Base-by-base conservation (phyloP, 2,329 filamentous ascomycete species). In the Ascochyta viciae-villosae region DNA sequence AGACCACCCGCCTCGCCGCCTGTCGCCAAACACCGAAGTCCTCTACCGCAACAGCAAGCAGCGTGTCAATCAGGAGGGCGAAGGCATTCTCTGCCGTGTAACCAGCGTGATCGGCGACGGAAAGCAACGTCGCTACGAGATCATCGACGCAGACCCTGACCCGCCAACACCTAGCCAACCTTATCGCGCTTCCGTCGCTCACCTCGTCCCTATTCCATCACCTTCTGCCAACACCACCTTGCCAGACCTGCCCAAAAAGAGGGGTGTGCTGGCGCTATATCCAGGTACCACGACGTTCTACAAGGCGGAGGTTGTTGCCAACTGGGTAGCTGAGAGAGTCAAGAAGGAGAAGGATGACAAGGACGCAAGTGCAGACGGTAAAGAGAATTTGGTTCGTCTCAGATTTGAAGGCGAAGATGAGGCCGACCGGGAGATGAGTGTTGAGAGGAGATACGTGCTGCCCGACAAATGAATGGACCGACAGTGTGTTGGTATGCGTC, bases 261-360 rank as follows among this genome's bases (percentile, higher is more conserved):
- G 72, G 56, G 69, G 77, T n/a, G 81, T 83, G 1, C 68, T 83
- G 6, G 81, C 81, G 27, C 73, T 82, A 50, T 83, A 83, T 58
- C 81, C 81, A 1, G 77, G 78, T 19, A 83, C 81, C 7, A 82
- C 81, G n/a, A 83, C 81, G 1, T 83, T 83, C 60, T 83, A 83
- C 64, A 81, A 80, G 60, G 81, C 81, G 1, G 80, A 82, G 60
- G 80, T 82, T 4, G 78, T 76, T 9, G 73, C 74, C 8, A 64
- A 67, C 6, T 81, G 80, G 78, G 71, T 64, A 24, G 69, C 68
- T 7, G 60, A 54, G 19, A 72, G 70, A 26, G 60, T 73, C 26
- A 71, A 67, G 63, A 70, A 64, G 55, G 72, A 79, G 26, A 78
- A 80, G 57, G 78, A 78, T 2, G 63, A 63, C 44, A 70, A 78